Conservation (phyloP, 2,329 filamentous ascomycete species). For the Pyrenochaeta sp. region DNA sequence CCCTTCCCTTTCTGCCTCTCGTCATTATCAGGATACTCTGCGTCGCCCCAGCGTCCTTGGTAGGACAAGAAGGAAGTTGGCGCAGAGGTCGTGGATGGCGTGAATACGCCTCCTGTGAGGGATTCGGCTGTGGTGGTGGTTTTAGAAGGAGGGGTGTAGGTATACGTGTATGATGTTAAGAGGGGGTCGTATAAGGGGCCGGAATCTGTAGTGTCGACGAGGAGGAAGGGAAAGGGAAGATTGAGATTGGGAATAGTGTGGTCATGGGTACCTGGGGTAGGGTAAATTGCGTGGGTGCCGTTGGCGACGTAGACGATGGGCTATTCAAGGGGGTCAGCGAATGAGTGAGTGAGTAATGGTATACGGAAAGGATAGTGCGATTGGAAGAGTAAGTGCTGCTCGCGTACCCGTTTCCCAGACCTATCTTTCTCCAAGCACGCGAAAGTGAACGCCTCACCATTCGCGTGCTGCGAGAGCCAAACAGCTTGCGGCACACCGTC, state of each 20-base stretch:
- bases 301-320: conserved; percentile 63
- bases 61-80: conserved; percentile 65
- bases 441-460: conserved; percentile 69
- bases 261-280: conserved; percentile 65
- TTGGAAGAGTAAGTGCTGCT: too few relatives aligned
- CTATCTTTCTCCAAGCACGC: conserved; percentile 60
- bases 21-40: conserved; percentile 59
- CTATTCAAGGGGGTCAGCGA: conserved; percentile 10
- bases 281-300: conserved; percentile 70
- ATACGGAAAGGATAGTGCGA: too few relatives aligned
- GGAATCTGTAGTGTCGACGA: conserved; percentile 61
- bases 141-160: conserved; percentile 52
- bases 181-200: conserved; percentile 68
- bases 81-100: not conserved
- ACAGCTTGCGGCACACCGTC: conserved; percentile 62
- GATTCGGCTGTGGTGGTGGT: conserved; percentile 1
- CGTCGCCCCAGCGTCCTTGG: conserved; percentile 67
- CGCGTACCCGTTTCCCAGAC: conserved; percentile 51
- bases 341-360: not conserved
- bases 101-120: too few relatives aligned
- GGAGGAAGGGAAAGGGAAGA: conserved; percentile 54
- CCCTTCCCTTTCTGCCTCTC: conserved; percentile 51
- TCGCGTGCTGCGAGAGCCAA: conserved; percentile 68
- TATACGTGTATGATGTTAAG: conserved; percentile 63
- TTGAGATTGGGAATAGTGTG: conserved; percentile 68